A percentile compares a stretch with the other conserved stretches of the same genome.
These are phyloP conservation scores for Myriosclerotinia curreyana DNA, from an alignment of 2,329 filamentous ascomycete species.

Conservation along the genomic window DNA sequence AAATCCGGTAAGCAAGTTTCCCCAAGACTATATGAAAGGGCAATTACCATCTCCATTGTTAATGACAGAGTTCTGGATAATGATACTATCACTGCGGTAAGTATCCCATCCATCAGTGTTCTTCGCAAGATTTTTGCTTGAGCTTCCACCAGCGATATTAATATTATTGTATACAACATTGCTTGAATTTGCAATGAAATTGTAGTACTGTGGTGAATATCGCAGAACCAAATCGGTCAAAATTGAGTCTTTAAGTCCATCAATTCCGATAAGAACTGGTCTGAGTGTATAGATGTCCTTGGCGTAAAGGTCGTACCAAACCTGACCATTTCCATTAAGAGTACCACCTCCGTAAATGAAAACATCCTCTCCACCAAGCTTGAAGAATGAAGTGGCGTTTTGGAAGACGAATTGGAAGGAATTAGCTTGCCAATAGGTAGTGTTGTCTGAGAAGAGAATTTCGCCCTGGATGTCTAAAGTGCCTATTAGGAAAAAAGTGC, in stretches of 20 bases:
- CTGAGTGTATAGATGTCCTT: conserved; percentile 54
- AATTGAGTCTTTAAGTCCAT: conserved; percentile 55
- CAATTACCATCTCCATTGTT: conserved; percentile 57
- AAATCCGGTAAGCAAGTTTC: background rate
- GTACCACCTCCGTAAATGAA: conserved; percentile 65
- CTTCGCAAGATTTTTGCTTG: conserved; percentile 54
- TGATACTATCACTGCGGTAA: conserved; percentile 58
- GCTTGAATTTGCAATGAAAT: conserved; percentile 62
- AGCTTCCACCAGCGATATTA: conserved; percentile 54
- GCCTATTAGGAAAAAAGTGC: background rate
- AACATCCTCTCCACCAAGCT: conserved; percentile 62
- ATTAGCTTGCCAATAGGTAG: conserved; percentile 65
- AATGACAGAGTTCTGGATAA: conserved; percentile 64
- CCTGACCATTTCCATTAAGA: conserved; percentile 62
- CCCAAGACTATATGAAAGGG: background rate
- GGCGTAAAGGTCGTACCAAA: conserved; percentile 57
- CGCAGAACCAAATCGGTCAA: conserved; percentile 59
- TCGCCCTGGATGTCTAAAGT: conserved; percentile 54
- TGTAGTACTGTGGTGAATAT: conserved; percentile 59
- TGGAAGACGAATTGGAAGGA: conserved; percentile 64
- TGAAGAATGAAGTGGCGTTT: conserved; percentile 65
- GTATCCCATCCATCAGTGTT: conserved; percentile 68
- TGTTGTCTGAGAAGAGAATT: conserved; percentile 63
- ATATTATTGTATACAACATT: conserved; percentile 63
- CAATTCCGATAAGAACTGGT: conserved; percentile 56